Evolutionary conservation across 306 rosid genomes (phyloP).

Genomic region (Calophaca sinica): DNA sequence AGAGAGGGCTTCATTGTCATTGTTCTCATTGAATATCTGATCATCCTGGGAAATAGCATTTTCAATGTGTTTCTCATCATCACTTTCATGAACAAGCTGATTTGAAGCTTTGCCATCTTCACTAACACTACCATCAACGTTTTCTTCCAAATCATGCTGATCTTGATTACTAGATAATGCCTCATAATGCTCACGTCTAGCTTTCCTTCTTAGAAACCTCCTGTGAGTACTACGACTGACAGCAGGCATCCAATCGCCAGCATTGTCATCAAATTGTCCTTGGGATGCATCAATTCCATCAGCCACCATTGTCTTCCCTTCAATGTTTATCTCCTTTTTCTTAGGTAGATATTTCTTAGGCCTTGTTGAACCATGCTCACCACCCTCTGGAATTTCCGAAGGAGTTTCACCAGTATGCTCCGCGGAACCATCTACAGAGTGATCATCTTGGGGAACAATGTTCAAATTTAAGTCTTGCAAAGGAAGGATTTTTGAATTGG

Average conservation of each 20-base stretch:
- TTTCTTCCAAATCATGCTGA: constrained; percentile 55
- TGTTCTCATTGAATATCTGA: constrained; percentile 49
- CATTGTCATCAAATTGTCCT: constrained; percentile 69
- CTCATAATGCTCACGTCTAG: constrained; percentile 66
- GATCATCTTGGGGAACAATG: constrained; percentile 56
- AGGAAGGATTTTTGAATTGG: constrained; percentile 76
- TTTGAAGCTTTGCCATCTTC: constrained; percentile 51
- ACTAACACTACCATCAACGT: constrained; percentile 25
- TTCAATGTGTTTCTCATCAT: constrained; percentile 43
- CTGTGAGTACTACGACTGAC: constrained; percentile 92
- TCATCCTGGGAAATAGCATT: constrained; percentile 47
- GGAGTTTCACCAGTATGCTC: constrained; percentile 48
- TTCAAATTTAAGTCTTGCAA: constrained; percentile 78
- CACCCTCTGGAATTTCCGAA: constrained; percentile 55
- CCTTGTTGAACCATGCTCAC: constrained; percentile 44
- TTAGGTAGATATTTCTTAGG: constrained; percentile 58
- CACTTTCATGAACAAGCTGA: constrained; percentile 42
- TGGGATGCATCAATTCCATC: constrained; percentile 86
- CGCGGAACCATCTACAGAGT: constrained; percentile 50
- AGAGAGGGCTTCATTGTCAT: constrained; percentile 57
- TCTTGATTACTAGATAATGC: constrained; percentile 58
- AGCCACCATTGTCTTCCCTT: constrained; percentile 73
- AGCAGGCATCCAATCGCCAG: constrained; percentile 87
- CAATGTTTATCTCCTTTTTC: constrained; percentile 74
- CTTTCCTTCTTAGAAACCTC: constrained; percentile 80